Evolutionary conservation across 352 stramenopile genomes (phyloP), one percentile per base, ranked within the genome.

Genomic region (Phytophthora fragariae): DNA sequence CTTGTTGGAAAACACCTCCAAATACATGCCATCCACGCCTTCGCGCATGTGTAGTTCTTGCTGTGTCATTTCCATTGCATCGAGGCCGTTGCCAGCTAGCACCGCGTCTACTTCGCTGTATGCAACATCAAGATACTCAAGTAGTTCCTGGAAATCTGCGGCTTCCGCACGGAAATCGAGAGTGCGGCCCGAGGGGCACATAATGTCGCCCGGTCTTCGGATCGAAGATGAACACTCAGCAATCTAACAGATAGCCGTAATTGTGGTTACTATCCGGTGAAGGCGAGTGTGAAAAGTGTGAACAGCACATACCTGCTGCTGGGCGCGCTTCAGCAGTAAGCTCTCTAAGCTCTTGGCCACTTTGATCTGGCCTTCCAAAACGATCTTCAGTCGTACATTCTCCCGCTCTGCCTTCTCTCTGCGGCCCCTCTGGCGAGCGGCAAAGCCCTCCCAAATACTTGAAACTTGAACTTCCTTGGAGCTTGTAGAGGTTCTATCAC

Each of bases 331-430:
- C 21, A 76, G 59, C 19, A 89, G 50, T 15, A 84, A 56, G 39
- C 61, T 75, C 54, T 88, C 72, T n/a, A 91, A 70, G 19, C 69
- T 75, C 52, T 77, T 86, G 39, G 74, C 76, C 29, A 86, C 63
- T 47, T 82, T 77, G 56, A 89, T 79, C 62, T 89, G 83, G 24
- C 57, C 27, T 57, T 81, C 73, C 15, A 83, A 65, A 59, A 80
- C 21, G n/a, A 69, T 47, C 17, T 72, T 73, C 2, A 85, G 59
- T 2, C 62, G 72, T 1, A 74, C 59, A 60, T 80, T 83, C 35
- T 85, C 75, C 71, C 64, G 64, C 57, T 82, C 71, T n/a, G 59
- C 59, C 21, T 74, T 66, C 33, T 65, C 62, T 33, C 62, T 59
- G 35, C 57, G 27, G 1, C 14, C 37, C 21, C 47, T 62, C 41